Evolutionary conservation across 441 rosid species (phyloP), one percentile per base, ranked within the genome.

Genomic region (Gossypium davidsonii): DNA sequence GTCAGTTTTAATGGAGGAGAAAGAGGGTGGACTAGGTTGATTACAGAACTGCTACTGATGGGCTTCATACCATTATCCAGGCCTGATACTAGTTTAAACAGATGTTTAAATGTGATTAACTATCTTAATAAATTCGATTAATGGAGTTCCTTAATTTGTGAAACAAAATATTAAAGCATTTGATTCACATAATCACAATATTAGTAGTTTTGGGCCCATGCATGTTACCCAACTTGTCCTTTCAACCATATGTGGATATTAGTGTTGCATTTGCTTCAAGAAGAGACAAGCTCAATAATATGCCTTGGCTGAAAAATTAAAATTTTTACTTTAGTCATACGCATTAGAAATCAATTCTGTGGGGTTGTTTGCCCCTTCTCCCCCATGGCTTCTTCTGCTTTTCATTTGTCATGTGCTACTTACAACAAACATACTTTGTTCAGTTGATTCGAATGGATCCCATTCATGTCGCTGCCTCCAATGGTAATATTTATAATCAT

Each of bases 231-330:
- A 5, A 10, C 6, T 51, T 11, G 42, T 14, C 23, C 42, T 48
- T 48, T 25, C 42, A 48, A 21, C 42, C 23, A 25, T 11, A 69
- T 58, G 58, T 53, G 58, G 18, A 18, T 6, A 18, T 53, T 17
- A 20, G 12, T 55, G 21, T 55, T 64, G 49, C 70, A 61, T 42
- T 57, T 25, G 52, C 64, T 71, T 71, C 64, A 42, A 55, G 21
- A 4, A 20, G 37, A 56, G 14, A 42, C 74, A 21, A 67, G 71
- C 59, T 25, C 44, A 48, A 48, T 67, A 49, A 67, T 25, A n/a
- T 48, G 48, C 25, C 69, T 64, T 20, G 18, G 52, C 68, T 64
- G 70, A 2, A 65, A 65, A 65, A 44, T 65, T 44, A 44, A 44
- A 42, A 51, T 15, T 42, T 66, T 49, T 25, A 3, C 71, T 71